Evolutionary conservation across 2,329 filamentous ascomycete genomes (phyloP).

Genomic region (Cercospora sesami): DNA sequence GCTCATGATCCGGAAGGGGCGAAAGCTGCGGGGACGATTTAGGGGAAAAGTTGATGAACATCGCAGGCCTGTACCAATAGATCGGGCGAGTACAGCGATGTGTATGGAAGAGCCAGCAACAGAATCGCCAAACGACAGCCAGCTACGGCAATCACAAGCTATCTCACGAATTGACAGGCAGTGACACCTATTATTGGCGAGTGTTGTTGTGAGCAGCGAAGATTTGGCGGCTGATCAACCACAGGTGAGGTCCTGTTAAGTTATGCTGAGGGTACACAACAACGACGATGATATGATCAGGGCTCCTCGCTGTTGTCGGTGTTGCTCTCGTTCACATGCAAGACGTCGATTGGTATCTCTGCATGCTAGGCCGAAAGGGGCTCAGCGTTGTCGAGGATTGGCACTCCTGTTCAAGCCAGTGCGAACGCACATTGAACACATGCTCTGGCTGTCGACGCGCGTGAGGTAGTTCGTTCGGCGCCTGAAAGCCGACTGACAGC

Average conservation of each 20-base stretch:
- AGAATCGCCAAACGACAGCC: no score
- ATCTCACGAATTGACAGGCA: no score
- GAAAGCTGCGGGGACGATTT: background rate
- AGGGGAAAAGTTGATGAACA: background rate
- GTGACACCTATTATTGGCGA: no score
- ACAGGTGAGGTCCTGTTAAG: background rate
- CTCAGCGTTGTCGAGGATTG: background rate
- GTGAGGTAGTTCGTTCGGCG: background rate
- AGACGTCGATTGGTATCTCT: background rate
- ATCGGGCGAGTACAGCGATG: no score
- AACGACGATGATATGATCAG: background rate
- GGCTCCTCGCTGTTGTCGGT: background rate
- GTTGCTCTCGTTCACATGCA: background rate
- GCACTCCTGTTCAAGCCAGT: background rate
- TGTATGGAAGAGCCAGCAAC: no score
- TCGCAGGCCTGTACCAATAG: no score
- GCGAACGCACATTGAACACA: background rate
- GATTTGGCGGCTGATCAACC: background rate
- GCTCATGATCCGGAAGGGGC: conserved; percentile 23
- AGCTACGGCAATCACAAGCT: no score
- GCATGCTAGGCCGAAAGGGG: background rate
- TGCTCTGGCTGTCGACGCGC: background rate
- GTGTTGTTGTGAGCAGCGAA: no score
- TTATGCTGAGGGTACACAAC: background rate
- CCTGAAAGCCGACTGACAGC: background rate